Conservation (phyloP, 2,329 filamentous ascomycete genomes). For the Aschersonia sp. region DNA sequence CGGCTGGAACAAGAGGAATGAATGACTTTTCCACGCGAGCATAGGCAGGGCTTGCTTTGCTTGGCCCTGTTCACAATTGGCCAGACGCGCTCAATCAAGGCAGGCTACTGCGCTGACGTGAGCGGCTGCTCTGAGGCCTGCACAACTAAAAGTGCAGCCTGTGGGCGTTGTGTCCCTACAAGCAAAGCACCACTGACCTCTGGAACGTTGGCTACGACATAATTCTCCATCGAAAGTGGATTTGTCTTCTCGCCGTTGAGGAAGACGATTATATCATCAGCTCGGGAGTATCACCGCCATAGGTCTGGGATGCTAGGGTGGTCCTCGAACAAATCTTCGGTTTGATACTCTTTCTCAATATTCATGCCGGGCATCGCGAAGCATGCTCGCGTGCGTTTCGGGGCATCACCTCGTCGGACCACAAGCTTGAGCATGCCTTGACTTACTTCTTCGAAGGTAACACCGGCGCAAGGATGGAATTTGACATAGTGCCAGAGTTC, state of each 20-base stretch:
- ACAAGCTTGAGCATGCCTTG: slow-evolving; percentile 1
- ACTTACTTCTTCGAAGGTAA: not conserved
- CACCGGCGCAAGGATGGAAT: slow-evolving; percentile 1
- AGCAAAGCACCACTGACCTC: not conserved
- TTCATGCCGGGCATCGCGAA: not conserved
- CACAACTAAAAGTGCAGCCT: not conserved
- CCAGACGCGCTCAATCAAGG: not conserved
- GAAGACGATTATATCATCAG: slow-evolving; percentile 4
- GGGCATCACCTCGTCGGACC: not conserved
- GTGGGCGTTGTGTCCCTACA: not conserved
- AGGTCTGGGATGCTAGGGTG: not conserved
- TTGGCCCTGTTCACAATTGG: slow-evolving; percentile 2
- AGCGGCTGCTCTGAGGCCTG: not conserved
- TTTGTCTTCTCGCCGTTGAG: slow-evolving; percentile 4
- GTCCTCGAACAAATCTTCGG: not conserved
- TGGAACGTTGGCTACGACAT: not conserved
- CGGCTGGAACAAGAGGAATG: not conserved
- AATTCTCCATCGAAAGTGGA: slow-evolving; percentile 1
- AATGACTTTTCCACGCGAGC: slow-evolving; percentile 2
- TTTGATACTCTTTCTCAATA: not conserved
- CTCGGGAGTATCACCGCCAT: slow-evolving; percentile 2
- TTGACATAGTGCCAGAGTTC: not conserved
- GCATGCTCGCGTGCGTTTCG: not conserved
- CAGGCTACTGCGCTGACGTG: not conserved
- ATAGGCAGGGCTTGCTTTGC: not conserved